Evolutionary conservation across 208 protist species (phyloP).

Genomic region (Crithidia brevicula): DNA sequence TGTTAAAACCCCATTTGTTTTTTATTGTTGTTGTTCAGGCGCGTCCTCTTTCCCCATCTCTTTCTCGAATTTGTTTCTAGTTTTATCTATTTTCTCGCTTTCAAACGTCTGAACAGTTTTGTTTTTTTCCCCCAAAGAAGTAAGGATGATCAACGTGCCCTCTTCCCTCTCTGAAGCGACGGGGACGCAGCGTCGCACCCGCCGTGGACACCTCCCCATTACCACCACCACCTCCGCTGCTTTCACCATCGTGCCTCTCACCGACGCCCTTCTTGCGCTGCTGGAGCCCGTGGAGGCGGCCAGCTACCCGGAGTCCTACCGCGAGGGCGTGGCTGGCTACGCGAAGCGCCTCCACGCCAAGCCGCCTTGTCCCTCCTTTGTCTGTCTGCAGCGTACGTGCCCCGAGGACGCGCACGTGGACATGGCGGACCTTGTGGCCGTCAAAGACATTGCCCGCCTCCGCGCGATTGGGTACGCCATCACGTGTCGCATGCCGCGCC

Average conservation of each 20-base stretch:
- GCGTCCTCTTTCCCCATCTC: too few relatives aligned
- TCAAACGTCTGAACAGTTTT: background rate
- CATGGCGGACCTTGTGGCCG: background rate
- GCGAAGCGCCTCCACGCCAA: slow-evolving; percentile 22
- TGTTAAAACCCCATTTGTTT: too few relatives aligned
- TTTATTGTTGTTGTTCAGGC: too few relatives aligned
- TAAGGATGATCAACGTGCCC: background rate
- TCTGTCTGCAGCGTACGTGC: slow-evolving; percentile 9
- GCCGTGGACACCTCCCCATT: background rate
- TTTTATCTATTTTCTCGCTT: too few relatives aligned
- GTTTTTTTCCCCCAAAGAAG: background rate
- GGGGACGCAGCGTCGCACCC: background rate
- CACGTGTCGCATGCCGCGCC: slow-evolving; percentile 20
- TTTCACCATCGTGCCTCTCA: slow-evolving; percentile 27
- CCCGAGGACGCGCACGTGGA: background rate
- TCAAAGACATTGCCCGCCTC: background rate
- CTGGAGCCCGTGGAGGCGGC: slow-evolving; percentile 26
- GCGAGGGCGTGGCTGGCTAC: slow-evolving; percentile 26
- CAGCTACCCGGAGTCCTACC: slow-evolving; percentile 26
- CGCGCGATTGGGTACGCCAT: slow-evolving; percentile 28
- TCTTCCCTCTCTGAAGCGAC: background rate
- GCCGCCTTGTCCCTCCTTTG: slow-evolving; percentile 30
- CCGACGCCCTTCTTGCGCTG: slow-evolving; percentile 12
- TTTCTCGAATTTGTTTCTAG: too few relatives aligned
- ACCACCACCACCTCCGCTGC: slow-evolving; percentile 11